Percentiles rank a stretch among this genome's conserved stretches.
Evolutionary conservation across 2,329 filamentous ascomycete genomes (phyloP).

Genomic region (Aspergillus fischeri): DNA sequence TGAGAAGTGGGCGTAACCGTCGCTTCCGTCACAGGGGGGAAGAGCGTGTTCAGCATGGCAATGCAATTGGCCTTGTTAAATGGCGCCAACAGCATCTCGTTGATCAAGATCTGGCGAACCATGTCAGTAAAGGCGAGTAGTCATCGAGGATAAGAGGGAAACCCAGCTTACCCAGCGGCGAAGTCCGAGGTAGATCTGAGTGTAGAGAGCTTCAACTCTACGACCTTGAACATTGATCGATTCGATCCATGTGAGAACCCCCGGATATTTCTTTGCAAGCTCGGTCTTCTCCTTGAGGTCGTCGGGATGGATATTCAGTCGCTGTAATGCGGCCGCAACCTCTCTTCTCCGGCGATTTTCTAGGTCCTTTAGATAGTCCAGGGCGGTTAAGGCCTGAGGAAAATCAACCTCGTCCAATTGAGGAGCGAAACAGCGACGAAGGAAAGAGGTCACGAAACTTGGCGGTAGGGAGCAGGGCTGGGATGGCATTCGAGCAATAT

Average conservation of each 20-base stretch:
- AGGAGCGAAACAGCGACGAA: slow-evolving; percentile 55
- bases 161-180: slow-evolving; percentile 58
- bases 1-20: slow-evolving; percentile 47
- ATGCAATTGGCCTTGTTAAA: slow-evolving; percentile 64
- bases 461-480: slow-evolving; percentile 61
- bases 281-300: slow-evolving; percentile 47
- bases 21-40: slow-evolving; percentile 52
- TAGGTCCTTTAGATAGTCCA: slow-evolving; percentile 64
- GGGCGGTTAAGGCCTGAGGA: slow-evolving; percentile 59
- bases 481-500: slow-evolving; percentile 55
- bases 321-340: slow-evolving; percentile 50
- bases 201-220: slow-evolving; percentile 54
- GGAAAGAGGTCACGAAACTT: slow-evolving; percentile 59
- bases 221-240: slow-evolving; percentile 49
- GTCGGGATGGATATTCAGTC: slow-evolving; percentile 50
- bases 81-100: slow-evolving; percentile 59
- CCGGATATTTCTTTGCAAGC: slow-evolving; percentile 50
- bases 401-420: slow-evolving; percentile 59
- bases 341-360: slow-evolving; percentile 58
- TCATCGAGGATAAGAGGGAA: slow-evolving; percentile 13
- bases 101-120: slow-evolving; percentile 53
- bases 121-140: background rate
- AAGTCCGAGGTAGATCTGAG: slow-evolving; percentile 58
- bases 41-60: slow-evolving; percentile 65
- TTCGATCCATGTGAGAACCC: slow-evolving; percentile 54